Evolutionary conservation across 192 early-diverging fungal genomes (phyloP), one percentile per base, ranked within the genome.

Genomic region (Podila minutissima): DNA sequence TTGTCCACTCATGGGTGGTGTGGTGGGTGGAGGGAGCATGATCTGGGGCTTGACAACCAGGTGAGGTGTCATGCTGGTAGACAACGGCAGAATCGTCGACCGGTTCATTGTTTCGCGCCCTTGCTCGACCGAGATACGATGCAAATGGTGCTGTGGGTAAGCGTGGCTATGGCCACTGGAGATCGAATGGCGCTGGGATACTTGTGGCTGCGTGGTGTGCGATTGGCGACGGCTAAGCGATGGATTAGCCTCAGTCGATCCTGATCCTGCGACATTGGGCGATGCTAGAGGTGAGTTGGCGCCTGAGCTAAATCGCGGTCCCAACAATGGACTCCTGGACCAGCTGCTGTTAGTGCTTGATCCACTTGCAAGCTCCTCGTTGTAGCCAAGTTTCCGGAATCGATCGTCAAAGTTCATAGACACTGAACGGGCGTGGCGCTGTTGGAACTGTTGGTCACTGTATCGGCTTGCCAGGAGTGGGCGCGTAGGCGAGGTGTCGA

Each of bases 401-500:
- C 77, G 77, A 38, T 81, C 77, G 59, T 81, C 77, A 61, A 81
- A 69, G 46, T 81, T 81, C 77, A 81, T 67, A 1, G 77, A 81
- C 11, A 61, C 57, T 3, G 77, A 72, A 7, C 77, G 67, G 2
- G 67, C 19, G 64, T 81, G 77, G 8, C 77, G 70, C 17, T 81
- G 77, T 50, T 79, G 75, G 12, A 64, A 62, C 11, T 79, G 75
- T 12, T 71, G 74, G 5, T 58, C 50, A 33, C 50, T 57, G 13
- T 61, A 61, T 4, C 75, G 75, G 48, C 15, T 66, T 4, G 55
- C 32, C 10, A 65, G 38, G 9, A 66, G 46, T 2, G 67, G 71
- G 2, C 77, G 70, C 3, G 67, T 15, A 11, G 53, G 60, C 0
- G 62, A 79, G 9, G 65, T 58, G n/a, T 72, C 71, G 28, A 24